Conservation (phyloP, 2,329 filamentous ascomycete species). For the Colletotrichum agaves region DNA sequence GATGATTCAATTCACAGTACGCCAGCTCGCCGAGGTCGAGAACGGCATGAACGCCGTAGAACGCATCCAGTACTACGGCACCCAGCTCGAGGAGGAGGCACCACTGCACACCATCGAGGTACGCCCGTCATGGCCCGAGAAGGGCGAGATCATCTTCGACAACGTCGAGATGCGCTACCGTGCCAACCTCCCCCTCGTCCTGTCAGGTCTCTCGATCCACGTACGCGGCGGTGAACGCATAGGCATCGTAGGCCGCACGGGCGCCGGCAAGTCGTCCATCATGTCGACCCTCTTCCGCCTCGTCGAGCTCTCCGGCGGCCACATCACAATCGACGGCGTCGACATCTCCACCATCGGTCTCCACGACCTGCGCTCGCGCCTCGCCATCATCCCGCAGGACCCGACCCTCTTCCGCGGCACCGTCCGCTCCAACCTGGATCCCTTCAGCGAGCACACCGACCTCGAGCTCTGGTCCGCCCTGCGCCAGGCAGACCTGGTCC, state of each 20-base stretch:
- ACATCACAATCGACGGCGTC: slow-evolving; percentile 72
- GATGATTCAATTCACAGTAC: slow-evolving; percentile 95
- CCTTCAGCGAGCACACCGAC: slow-evolving; percentile 82
- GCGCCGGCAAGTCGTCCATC: slow-evolving; percentile 85
- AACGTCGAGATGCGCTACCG: slow-evolving; percentile 85
- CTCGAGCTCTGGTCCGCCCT: slow-evolving; percentile 82
- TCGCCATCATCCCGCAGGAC: slow-evolving; percentile 87
- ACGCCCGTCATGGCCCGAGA: slow-evolving; percentile 82
- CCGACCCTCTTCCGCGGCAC: slow-evolving; percentile 86
- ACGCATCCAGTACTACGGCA: slow-evolving; percentile 90
- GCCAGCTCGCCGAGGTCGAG: slow-evolving; percentile 94
- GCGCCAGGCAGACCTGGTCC: slow-evolving; percentile 79
- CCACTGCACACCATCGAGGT: slow-evolving; percentile 82
- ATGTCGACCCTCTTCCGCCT: slow-evolving; percentile 86
- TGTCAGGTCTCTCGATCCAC: slow-evolving; percentile 77
- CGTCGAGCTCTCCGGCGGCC: slow-evolving; percentile 71
- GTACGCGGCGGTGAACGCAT: slow-evolving; percentile 81
- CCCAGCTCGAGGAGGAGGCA: slow-evolving; percentile 87
- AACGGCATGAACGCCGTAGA: slow-evolving; percentile 99
- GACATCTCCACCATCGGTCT: slow-evolving; percentile 80
- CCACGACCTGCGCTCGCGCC: slow-evolving; percentile 77
- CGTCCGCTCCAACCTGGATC: slow-evolving; percentile 82
- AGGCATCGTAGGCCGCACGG: slow-evolving; percentile 83
- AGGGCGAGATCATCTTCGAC: slow-evolving; percentile 82
- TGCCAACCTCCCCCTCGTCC: slow-evolving; percentile 75